Conservation (phyloP, 2,329 filamentous ascomycete species). For the Botrytis deweyae region DNA sequence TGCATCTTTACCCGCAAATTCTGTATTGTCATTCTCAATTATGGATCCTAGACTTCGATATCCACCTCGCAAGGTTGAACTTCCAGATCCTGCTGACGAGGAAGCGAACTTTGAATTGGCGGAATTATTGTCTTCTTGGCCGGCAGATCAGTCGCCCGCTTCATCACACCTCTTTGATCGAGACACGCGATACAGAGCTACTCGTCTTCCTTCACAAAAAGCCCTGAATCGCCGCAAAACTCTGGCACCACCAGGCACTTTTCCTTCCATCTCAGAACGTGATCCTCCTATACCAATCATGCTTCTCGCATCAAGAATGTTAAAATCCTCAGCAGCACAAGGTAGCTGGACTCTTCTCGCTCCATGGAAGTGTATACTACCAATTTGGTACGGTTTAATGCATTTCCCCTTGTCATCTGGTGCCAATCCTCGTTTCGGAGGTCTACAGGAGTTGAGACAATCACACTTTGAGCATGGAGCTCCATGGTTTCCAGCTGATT, state of each 20-base stretch:
- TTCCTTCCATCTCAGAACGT: conserved; percentile 53
- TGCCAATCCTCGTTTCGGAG: conserved; percentile 78
- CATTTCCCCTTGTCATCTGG: conserved; percentile 78
- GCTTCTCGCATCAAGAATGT: conserved; percentile 59
- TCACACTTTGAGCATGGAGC: conserved; percentile 74
- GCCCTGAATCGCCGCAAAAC: conserved; percentile 75
- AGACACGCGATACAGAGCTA: conserved; percentile 61
- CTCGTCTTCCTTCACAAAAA: conserved; percentile 70
- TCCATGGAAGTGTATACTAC: conserved; percentile 85
- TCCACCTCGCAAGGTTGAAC: conserved; percentile 61
- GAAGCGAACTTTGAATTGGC: conserved; percentile 48
- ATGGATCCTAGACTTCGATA: conserved; percentile 79
- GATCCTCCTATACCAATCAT: conserved; percentile 80
- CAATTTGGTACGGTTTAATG: conserved; percentile 84
- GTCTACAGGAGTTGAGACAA: conserved; percentile 76
- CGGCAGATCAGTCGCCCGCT: conserved; percentile 53
- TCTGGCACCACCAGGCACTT: conserved; percentile 59
- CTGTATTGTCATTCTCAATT: conserved; percentile 69
- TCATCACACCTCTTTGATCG: conserved; percentile 66
- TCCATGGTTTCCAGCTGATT: conserved; percentile 87
- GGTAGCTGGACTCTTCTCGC: conserved; percentile 81
- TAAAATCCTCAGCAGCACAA: conserved; percentile 50
- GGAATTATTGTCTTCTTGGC: conserved; percentile 65
- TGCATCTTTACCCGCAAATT: conserved; percentile 65
- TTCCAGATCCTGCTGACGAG: conserved; percentile 42